A percentile compares a stretch with the other conserved stretches of the same genome.
phyloP scores from a whole-genome alignment of 106 monocot genomes.

The Cymbidium sinense region DNA sequence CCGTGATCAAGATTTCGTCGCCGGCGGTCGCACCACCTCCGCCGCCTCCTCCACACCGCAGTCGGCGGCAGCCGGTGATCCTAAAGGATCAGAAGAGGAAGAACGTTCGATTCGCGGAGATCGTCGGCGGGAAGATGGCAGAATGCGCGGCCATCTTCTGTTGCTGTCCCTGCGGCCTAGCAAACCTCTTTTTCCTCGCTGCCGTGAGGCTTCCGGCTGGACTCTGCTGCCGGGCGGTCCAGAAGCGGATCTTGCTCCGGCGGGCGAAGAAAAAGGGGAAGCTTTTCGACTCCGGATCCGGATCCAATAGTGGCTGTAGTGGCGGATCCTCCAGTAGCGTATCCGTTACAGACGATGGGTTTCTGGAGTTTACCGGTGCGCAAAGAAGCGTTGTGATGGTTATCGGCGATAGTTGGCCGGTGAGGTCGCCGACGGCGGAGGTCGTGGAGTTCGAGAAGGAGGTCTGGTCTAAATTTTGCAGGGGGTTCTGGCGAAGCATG shows the following conservation, averaged over 20 bases:
- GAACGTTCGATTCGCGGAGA: background rate
- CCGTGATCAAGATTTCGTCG: background rate
- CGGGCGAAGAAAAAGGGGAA: background rate
- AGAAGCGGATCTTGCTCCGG: background rate
- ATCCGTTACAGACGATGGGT: constrained; percentile 8
- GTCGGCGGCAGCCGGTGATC: background rate
- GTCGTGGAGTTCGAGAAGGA: constrained; percentile 47
- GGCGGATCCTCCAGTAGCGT: background rate
- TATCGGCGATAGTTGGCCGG: constrained; percentile 20
- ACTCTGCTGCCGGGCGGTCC: constrained; percentile 28
- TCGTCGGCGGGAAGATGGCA: constrained; percentile 41
- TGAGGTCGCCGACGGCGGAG: constrained; percentile 29
- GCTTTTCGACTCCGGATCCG: background rate
- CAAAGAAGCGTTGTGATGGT: constrained; percentile 29
- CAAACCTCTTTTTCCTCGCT: constrained; percentile 36
- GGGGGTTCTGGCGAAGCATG: constrained; percentile 81
- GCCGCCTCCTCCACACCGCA: too few species aligned
- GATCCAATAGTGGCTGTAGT: background rate
- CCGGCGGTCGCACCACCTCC: too few species aligned
- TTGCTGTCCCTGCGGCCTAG: constrained; percentile 47
- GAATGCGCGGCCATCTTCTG: constrained; percentile 59
- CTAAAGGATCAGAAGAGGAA: background rate
- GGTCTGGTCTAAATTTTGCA: constrained; percentile 56
- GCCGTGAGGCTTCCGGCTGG: constrained; percentile 41
- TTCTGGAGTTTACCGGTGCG: constrained; percentile 10